Evolutionary conservation across 192 early-diverging fungal genomes (phyloP).

Genomic region (Polychytrium aggregatum): DNA sequence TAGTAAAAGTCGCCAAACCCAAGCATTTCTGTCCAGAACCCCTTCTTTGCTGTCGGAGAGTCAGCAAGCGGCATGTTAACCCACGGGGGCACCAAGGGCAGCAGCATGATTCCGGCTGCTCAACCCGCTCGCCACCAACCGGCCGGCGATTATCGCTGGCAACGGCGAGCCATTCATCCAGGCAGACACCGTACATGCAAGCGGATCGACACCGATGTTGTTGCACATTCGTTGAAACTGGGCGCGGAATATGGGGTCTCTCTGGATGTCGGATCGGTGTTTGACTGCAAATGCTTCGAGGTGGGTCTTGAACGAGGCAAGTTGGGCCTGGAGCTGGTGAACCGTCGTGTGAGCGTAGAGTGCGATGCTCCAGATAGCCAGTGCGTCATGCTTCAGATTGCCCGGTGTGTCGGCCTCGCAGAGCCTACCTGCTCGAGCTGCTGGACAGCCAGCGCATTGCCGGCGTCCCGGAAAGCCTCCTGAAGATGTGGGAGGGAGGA

Average conservation of each 20-base stretch:
- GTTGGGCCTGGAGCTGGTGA: conserved; percentile 18
- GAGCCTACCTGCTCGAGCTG: conserved; percentile 18
- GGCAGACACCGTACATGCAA: conserved; percentile 58
- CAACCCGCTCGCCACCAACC: not conserved
- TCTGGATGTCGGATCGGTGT: conserved; percentile 78
- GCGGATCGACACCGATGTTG: conserved; percentile 87
- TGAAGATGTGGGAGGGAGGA: too few relatives aligned
- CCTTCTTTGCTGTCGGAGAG: conserved; percentile 65
- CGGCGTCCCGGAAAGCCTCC: conserved; percentile 15
- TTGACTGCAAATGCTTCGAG: conserved; percentile 77
- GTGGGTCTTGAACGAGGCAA: conserved; percentile 58
- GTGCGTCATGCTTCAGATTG: too few relatives aligned
- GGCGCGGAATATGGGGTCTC: conserved; percentile 72
- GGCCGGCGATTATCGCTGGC: not conserved
- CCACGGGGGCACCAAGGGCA: not conserved
- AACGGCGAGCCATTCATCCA: conserved; percentile 1
- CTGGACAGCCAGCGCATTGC: conserved; percentile 15
- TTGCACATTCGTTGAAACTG: conserved; percentile 92
- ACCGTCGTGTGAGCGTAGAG: too few relatives aligned
- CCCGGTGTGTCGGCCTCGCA: too few relatives aligned
- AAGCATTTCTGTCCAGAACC: conserved; percentile 87
- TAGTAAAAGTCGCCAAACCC: conserved; percentile 98
- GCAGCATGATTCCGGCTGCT: not conserved
- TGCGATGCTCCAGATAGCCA: too few relatives aligned
- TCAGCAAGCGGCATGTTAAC: not conserved